A percentile compares a stretch with the other conserved stretches of the same genome.
These are phyloP conservation scores for Penicillium sp. DNA, from an alignment of 2,329 filamentous ascomycete species.

Conservation along the genomic window DNA sequence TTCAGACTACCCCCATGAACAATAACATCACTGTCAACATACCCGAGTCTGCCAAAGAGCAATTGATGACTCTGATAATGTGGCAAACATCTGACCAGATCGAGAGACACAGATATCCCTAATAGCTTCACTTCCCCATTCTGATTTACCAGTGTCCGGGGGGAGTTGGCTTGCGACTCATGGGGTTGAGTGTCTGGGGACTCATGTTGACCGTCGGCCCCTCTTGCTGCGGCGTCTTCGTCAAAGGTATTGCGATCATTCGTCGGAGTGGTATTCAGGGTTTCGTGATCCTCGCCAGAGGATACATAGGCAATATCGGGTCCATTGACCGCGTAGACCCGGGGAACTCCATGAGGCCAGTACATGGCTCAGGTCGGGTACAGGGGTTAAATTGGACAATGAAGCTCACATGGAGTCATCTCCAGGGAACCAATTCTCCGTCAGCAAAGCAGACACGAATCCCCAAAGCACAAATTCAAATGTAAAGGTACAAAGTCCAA, in stretches of 20 bases:
- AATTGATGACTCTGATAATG: conserved; percentile 79
- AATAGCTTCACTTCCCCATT: conserved; percentile 62
- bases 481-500: conserved; percentile 1
- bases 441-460: neutral
- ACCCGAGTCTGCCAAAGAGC: conserved; percentile 98
- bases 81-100: conserved; percentile 78
- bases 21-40: conserved; percentile 30
- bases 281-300: conserved; percentile 26
- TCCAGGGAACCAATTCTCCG: conserved; percentile 21
- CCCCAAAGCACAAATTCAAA: neutral
- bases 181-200: neutral
- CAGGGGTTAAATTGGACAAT: conserved; percentile 26
- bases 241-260: conserved; percentile 28
- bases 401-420: conserved; percentile 41
- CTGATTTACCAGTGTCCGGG: conserved; percentile 29
- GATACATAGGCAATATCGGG: conserved; percentile 34
- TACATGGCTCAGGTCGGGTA: conserved; percentile 43
- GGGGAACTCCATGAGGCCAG: conserved; percentile 51
- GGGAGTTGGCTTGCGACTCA: conserved; percentile 8
- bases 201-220: neutral
- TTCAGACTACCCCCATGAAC: conserved; percentile 2
- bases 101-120: conserved; percentile 74
- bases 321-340: conserved; percentile 50
- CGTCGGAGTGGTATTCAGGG: conserved; percentile 14
- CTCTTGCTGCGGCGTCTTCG: conserved; percentile 16